A percentile compares a stretch with the other conserved stretches of the same genome.
These are phyloP conservation scores for Wickerhamomyces rabaulensis DNA, from an alignment of 805 yeast genomes.

Conservation along the genomic window DNA sequence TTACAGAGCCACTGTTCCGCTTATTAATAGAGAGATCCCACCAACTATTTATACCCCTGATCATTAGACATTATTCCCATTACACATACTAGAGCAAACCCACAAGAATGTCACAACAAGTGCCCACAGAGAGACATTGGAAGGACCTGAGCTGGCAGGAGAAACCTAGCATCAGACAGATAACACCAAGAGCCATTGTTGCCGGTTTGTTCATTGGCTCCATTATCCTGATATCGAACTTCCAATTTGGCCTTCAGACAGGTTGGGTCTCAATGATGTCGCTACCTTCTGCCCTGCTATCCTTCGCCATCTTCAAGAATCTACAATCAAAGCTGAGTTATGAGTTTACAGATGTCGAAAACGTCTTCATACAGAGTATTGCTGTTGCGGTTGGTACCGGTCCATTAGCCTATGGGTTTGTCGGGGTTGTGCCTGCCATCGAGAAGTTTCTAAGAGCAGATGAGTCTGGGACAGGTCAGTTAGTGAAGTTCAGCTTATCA, in stretches of 20 bases:
- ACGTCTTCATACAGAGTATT: conserved; percentile 85
- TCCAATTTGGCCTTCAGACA: conserved; percentile 94
- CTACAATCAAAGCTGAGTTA: conserved; percentile 31
- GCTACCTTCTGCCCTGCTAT: conserved; percentile 84
- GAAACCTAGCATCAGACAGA: conserved; percentile 55
- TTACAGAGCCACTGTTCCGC: neutral
- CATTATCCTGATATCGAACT: conserved; percentile 79
- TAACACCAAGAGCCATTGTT: conserved; percentile 66
- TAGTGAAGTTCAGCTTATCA: conserved; percentile 32
- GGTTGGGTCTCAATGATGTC: conserved; percentile 99
- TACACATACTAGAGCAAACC: neutral
- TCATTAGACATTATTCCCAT: neutral
- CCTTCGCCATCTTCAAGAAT: conserved; percentile 74
- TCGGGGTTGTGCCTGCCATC: conserved; percentile 93
- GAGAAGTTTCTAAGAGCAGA: conserved; percentile 78
- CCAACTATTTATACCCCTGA: neutral
- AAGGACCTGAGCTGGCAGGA: conserved; percentile 18
- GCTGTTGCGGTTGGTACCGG: conserved; percentile 98
- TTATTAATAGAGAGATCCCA: neutral
- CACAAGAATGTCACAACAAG: neutral
- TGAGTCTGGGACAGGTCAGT: conserved; percentile 60
- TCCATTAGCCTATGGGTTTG: conserved; percentile 90
- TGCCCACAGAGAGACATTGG: conserved; percentile 11
- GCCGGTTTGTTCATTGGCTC: conserved; percentile 87
- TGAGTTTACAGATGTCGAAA: conserved; percentile 84